A percentile compares a stretch with the other conserved stretches of the same genome.
phyloP scores from a whole-genome alignment of 768 basidiomycete species.

The Russula brevipes region DNA sequence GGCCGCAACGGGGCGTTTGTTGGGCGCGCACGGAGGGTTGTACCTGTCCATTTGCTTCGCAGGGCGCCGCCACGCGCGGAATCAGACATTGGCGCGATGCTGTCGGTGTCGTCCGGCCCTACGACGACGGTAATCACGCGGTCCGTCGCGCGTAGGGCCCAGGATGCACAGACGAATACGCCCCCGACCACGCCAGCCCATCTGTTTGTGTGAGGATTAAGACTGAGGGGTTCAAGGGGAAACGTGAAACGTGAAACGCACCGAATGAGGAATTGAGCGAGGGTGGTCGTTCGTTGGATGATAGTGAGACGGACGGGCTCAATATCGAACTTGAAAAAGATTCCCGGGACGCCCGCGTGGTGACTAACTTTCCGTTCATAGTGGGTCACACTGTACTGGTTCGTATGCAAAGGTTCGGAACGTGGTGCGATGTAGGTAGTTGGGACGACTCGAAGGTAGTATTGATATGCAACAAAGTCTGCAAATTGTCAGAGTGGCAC shows the following conservation, averaged over 20 bases:
- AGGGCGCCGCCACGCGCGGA: constrained; percentile 47
- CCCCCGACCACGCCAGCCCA: constrained; percentile 93
- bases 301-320: constrained; percentile 85
- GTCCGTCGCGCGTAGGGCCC: constrained; percentile 38
- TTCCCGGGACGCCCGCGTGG: constrained; percentile 79
- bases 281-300: constrained; percentile 79
- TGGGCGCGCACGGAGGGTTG: constrained; percentile 54
- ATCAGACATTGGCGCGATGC: constrained; percentile 60
- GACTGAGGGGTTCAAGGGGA: background rate
- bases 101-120: constrained; percentile 62
- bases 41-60: constrained; percentile 64
- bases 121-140: constrained; percentile 53
- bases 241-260: constrained; percentile 23
- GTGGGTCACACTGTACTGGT: constrained; percentile 94
- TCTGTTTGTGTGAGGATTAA: constrained; percentile 30
- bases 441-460: constrained; percentile 93
- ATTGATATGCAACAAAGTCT: constrained; percentile 91
- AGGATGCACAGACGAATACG: constrained; percentile 68
- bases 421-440: constrained; percentile 86
- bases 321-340: constrained; percentile 98
- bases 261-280: constrained; percentile 79
- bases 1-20: constrained; percentile 20
- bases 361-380: constrained; percentile 74
- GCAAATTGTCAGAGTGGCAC: constrained; percentile 12
- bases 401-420: constrained; percentile 55